phyloP scores from a whole-genome alignment of 805 yeast species.

The Pichia deserticola region DNA sequence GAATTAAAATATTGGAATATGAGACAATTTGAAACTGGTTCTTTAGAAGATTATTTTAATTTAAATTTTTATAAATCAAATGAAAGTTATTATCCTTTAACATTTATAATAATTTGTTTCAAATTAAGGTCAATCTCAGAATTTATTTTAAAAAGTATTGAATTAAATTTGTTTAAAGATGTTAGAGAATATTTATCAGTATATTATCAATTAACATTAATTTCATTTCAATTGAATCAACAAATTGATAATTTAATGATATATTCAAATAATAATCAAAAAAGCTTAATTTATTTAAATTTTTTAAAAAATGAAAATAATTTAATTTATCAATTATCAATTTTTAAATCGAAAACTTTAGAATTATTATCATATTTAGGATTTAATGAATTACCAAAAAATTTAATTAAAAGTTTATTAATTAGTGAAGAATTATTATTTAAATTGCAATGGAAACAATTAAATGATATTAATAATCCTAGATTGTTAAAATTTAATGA shows the following conservation, averaged over 20 bases:
- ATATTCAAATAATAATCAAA: not conserved
- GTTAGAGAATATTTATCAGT: constrained; percentile 57
- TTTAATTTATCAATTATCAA: constrained; percentile 19
- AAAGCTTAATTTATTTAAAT: not conserved
- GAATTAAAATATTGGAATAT: constrained; percentile 63
- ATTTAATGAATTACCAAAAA: constrained; percentile 22
- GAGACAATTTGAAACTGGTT: constrained; percentile 67
- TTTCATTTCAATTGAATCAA: constrained; percentile 17
- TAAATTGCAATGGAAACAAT: constrained; percentile 67
- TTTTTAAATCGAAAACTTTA: constrained; percentile 17
- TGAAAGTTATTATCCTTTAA: constrained; percentile 39
- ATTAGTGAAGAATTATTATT: constrained; percentile 33
- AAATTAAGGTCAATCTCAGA: constrained; percentile 69
- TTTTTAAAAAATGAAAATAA: constrained; percentile 3
- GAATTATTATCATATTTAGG: constrained; percentile 22
- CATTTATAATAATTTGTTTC: constrained; percentile 60
- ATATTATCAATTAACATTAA: constrained; percentile 50
- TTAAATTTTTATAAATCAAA: constrained; percentile 22
- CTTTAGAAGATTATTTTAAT: constrained; percentile 37
- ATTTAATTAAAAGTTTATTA: constrained; percentile 13
- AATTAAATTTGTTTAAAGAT: constrained; percentile 60
- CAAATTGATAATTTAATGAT: constrained; percentile 1
- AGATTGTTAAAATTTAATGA: constrained; percentile 45
- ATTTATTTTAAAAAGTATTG: constrained; percentile 66
- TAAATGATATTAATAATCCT: constrained; percentile 75